Evolutionary conservation across 2,329 filamentous ascomycete genomes (phyloP).

Genomic region (Colletotrichum spaethianum): DNA sequence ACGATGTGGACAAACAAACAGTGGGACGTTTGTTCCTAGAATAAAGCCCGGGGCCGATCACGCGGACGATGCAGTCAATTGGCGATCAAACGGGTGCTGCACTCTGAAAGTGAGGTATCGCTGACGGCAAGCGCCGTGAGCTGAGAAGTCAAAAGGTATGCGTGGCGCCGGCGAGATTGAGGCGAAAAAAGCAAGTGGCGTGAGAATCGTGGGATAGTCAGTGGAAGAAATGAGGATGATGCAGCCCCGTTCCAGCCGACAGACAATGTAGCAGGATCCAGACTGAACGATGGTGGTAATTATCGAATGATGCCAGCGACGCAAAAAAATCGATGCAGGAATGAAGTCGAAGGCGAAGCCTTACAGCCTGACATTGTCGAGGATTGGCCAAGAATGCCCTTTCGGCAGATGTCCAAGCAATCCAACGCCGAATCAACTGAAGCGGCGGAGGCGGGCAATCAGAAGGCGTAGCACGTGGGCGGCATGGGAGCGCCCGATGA

Average conservation of each 20-base stretch:
- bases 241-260: conserved; percentile 21
- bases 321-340: not conserved
- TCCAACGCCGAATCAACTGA: not conserved
- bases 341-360: not conserved
- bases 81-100: not conserved
- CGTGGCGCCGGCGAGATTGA: conserved; percentile 4
- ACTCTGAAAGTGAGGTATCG: not conserved
- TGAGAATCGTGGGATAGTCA: not conserved
- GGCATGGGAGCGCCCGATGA: conserved; percentile 7
- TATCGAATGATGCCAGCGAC: not conserved
- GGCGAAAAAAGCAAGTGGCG: conserved; percentile 21
- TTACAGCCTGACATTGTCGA: not conserved
- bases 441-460: not conserved
- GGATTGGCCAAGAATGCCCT: not conserved
- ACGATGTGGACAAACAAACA: not conserved
- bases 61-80: conserved; percentile 4
- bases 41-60: not conserved
- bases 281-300: not conserved
- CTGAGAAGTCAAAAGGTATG: not conserved
- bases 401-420: not conserved
- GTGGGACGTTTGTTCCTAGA: conserved; percentile 5
- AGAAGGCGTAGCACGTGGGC: conserved; percentile 2
- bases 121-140: not conserved
- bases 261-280: not conserved
- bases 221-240: conserved; percentile 36